These are phyloP conservation scores for Aphanomyces stellatus DNA, from an alignment of 352 stramenopile species.

Conservation along the genomic window DNA sequence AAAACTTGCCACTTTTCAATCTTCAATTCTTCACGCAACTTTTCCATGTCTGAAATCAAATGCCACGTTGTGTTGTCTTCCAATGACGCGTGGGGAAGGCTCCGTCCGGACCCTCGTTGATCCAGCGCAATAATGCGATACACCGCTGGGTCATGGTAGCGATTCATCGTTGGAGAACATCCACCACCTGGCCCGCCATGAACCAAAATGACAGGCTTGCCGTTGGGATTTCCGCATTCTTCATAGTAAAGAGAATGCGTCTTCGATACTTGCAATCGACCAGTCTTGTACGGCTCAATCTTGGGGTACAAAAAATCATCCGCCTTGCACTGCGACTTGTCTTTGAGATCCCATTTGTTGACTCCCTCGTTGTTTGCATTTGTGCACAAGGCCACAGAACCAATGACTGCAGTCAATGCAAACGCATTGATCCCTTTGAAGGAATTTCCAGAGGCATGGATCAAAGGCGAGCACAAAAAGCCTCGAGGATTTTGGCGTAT, in stretches of 20 bases:
- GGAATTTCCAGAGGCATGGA: too few relatives aligned
- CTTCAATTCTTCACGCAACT: slow-evolving; percentile 67
- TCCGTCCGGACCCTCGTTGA: slow-evolving; percentile 87
- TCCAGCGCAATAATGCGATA: slow-evolving; percentile 92
- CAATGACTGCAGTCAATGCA: neutral
- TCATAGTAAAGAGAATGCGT: slow-evolving; percentile 88
- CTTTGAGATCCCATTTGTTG: slow-evolving; percentile 11
- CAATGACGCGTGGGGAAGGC: slow-evolving; percentile 74
- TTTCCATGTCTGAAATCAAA: slow-evolving; percentile 92
- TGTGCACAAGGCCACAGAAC: neutral
- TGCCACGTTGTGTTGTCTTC: slow-evolving; percentile 89
- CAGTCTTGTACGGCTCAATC: slow-evolving; percentile 75
- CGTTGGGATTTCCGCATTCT: slow-evolving; percentile 77
- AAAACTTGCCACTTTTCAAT: slow-evolving; percentile 92
- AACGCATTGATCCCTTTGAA: neutral
- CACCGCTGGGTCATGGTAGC: slow-evolving; percentile 86
- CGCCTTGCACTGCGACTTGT: slow-evolving; percentile 18
- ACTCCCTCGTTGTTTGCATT: neutral
- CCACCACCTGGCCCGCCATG: slow-evolving; percentile 90
- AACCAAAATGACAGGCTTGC: slow-evolving; percentile 89
- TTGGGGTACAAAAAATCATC: slow-evolving; percentile 77
- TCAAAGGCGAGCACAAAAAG: too few relatives aligned
- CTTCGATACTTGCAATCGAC: slow-evolving; percentile 68
- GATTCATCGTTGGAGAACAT: slow-evolving; percentile 81
- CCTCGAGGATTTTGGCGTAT: too few relatives aligned